Conservation (phyloP, 257 asterid species). For the Solanum chmielewskii region DNA sequence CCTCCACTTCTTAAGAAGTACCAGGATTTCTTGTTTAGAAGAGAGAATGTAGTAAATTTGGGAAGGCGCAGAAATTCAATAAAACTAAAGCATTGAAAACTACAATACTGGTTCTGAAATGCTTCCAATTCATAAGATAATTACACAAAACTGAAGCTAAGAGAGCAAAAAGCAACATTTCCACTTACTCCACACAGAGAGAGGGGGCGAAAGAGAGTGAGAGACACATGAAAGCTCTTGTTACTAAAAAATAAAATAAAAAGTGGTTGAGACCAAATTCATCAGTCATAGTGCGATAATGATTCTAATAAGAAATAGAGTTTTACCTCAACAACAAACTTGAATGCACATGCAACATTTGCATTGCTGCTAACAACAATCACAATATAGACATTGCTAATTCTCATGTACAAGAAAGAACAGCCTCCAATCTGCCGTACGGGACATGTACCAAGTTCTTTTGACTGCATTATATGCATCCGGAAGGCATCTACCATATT, state of each 20-base stretch:
- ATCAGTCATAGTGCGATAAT: neutral
- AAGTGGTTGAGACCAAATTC: neutral
- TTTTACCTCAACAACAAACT: slow-evolving; percentile 96
- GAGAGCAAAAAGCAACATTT: neutral
- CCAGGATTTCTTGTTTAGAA: neutral
- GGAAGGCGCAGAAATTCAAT: neutral
- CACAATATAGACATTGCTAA: slow-evolving; percentile 95
- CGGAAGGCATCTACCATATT: slow-evolving; percentile 99
- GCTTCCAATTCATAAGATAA: neutral
- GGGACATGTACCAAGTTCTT: slow-evolving; percentile 98
- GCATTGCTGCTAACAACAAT: slow-evolving; percentile 99
- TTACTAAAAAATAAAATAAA: neutral
- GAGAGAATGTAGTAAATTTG: neutral
- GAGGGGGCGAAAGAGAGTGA: neutral
- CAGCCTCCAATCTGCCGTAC: slow-evolving; percentile 99
- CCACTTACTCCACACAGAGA: neutral
- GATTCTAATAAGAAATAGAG: neutral
- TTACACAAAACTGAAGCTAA: neutral
- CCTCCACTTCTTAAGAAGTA: neutral
- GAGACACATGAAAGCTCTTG: neutral
- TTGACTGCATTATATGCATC: slow-evolving; percentile 95
- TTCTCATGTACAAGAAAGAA: slow-evolving; percentile 97
- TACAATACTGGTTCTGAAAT: neutral
- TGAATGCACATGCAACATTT: slow-evolving; percentile 95
- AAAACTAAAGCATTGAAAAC: neutral